Evolutionary conservation across 352 stramenopile species (phyloP).

Genomic region (Globisporangium sylvaticum): DNA sequence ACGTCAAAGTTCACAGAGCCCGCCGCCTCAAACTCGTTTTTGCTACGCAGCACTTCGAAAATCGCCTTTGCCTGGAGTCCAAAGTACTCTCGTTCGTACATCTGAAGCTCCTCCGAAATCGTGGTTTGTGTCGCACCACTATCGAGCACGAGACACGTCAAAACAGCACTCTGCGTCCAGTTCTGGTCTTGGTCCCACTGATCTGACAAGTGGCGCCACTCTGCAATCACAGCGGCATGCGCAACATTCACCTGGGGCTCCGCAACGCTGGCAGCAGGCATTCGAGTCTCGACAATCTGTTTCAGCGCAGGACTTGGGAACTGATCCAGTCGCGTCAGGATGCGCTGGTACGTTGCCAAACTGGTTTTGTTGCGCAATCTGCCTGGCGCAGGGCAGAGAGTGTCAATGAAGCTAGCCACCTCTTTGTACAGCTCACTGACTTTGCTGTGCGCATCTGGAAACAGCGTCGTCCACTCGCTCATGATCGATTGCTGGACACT

Average conservation of each 20-base stretch:
- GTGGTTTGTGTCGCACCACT: constrained; percentile 5
- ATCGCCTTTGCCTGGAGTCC: constrained; percentile 54
- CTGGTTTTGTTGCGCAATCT: not conserved
- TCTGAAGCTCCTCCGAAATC: constrained; percentile 16
- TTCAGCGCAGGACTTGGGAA: constrained; percentile 32
- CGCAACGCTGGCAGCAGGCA: too few species aligned
- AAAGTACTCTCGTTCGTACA: constrained; percentile 26
- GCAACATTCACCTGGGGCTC: not conserved
- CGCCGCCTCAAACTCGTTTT: not conserved
- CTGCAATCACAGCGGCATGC: constrained; percentile 19
- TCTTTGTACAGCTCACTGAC: not conserved
- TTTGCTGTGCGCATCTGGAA: constrained; percentile 9
- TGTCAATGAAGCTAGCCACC: not conserved
- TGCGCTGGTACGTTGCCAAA: constrained; percentile 15
- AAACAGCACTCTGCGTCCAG: constrained; percentile 39
- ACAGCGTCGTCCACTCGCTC: constrained; percentile 4
- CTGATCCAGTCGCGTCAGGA: constrained; percentile 26
- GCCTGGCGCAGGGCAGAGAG: not conserved
- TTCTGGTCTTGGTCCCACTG: constrained; percentile 23
- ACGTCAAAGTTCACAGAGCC: not conserved
- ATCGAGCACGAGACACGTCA: constrained; percentile 22
- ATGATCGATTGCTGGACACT: not conserved
- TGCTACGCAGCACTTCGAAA: constrained; percentile 23
- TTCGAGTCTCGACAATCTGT: constrained; percentile 16
- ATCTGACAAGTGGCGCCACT: constrained; percentile 24